Percentiles rank a stretch among this genome's conserved stretches.
phyloP scores from a whole-genome alignment of 2,329 filamentous ascomycete species.

The Talaromyces piceae region DNA sequence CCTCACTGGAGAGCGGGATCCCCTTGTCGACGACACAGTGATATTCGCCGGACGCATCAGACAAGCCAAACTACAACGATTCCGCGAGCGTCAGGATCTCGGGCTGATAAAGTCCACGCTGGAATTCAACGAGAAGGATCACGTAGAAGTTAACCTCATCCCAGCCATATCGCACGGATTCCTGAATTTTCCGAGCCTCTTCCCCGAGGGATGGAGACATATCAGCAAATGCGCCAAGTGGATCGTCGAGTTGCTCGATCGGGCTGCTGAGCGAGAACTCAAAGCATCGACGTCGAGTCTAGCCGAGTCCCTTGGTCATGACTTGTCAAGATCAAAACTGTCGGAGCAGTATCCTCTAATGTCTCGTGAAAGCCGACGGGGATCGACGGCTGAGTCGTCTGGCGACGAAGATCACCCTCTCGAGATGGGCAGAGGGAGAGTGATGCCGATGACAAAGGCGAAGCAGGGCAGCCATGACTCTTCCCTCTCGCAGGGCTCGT shows the following conservation, averaged over 20 bases:
- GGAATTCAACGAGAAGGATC: conserved; percentile 63
- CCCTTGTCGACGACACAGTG: conserved; percentile 91
- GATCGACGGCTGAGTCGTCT: conserved; percentile 51
- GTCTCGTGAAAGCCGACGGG: conserved; percentile 37
- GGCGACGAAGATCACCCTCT: conserved; percentile 74
- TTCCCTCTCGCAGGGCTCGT: too few relatives aligned
- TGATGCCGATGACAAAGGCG: conserved; percentile 17
- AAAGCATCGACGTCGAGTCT: conserved; percentile 16
- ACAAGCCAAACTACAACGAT: conserved; percentile 60
- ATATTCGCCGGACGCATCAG: conserved; percentile 88
- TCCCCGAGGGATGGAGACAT: conserved; percentile 83
- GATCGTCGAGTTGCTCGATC: conserved; percentile 68
- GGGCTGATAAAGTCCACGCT: conserved; percentile 47
- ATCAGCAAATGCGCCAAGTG: conserved; percentile 71
- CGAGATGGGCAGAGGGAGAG: conserved; percentile 60
- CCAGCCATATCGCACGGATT: conserved; percentile 92
- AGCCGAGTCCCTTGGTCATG: neutral
- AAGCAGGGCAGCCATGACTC: neutral
- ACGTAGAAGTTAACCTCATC: conserved; percentile 74
- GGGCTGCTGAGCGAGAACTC: conserved; percentile 12
- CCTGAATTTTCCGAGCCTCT: conserved; percentile 79
- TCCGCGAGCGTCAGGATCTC: conserved; percentile 49
- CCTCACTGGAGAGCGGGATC: conserved; percentile 88
- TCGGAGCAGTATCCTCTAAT: neutral
- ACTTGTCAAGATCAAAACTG: neutral